Evolutionary conservation across 2,329 filamentous ascomycete genomes (phyloP).

Genomic region (Aspergillus viridinutans): DNA sequence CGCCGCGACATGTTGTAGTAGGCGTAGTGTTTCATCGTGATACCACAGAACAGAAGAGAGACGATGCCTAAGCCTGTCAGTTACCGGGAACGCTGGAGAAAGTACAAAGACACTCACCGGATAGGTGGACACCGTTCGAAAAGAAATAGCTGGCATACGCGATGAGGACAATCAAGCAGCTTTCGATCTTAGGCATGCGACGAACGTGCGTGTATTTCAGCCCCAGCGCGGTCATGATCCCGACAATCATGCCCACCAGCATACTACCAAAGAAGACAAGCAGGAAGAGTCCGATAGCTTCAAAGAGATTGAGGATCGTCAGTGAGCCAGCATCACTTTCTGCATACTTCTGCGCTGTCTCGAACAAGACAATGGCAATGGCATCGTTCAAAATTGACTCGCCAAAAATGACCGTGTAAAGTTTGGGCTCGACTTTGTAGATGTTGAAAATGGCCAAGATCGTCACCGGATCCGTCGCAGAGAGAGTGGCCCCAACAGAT

Average conservation of each 20-base stretch:
- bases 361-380: constrained; percentile 96
- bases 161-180: constrained; percentile 86
- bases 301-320: constrained; percentile 77
- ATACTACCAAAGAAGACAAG: constrained; percentile 93
- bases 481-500: constrained; percentile 91
- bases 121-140: constrained; percentile 92
- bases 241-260: constrained; percentile 81
- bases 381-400: constrained; percentile 98
- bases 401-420: constrained; percentile 98
- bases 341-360: constrained; percentile 91
- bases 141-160: constrained; percentile 98
- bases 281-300: constrained; percentile 91
- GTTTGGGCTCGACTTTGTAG: constrained; percentile 97
- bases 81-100: constrained; percentile 2
- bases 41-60: constrained; percentile 92
- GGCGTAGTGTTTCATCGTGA: constrained; percentile 96
- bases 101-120: constrained; percentile 59
- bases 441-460: constrained; percentile 98
- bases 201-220: constrained; percentile 94
- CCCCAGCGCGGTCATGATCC: constrained; percentile 78
- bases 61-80: constrained; percentile 71
- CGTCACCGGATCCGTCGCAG: constrained; percentile 94
- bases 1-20: constrained; percentile 99
- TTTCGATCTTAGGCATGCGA: constrained; percentile 93
- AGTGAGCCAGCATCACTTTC: constrained; percentile 65